These are phyloP conservation scores for Basidiobolus meristosporus DNA, from an alignment of 371 early-diverging fungal genomes.

Conservation along the genomic window DNA sequence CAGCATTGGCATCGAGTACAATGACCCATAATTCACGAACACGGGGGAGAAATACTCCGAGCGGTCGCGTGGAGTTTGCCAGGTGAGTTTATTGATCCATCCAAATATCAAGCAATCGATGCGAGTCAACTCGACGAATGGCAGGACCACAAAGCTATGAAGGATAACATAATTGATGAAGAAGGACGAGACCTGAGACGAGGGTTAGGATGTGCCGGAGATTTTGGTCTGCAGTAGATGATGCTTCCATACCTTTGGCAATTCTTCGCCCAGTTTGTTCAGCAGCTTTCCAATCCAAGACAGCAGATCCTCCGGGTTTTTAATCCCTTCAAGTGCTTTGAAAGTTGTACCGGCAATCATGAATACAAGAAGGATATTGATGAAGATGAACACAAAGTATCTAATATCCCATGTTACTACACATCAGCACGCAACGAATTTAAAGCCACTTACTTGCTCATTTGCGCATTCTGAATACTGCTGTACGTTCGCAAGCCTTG, in stretches of 20 bases:
- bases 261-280: not conserved
- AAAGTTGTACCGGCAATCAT: not conserved
- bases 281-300: not conserved
- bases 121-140: conserved; percentile 22
- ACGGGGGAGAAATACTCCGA: conserved; percentile 38
- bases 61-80: conserved; percentile 19
- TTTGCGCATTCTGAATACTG: not conserved
- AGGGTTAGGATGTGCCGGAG: not conserved
- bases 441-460: not conserved
- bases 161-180: conserved; percentile 40
- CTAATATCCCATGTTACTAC: not conserved
- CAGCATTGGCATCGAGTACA: conserved; percentile 45
- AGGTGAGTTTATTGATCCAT: not conserved
- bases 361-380: not conserved
- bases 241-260: not conserved
- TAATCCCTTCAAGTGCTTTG: not conserved
- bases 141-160: conserved; percentile 36
- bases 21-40: conserved; percentile 42
- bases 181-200: conserved; percentile 28
- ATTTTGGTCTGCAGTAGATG: not conserved
- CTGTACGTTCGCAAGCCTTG: not conserved
- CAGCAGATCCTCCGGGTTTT: too few species aligned
- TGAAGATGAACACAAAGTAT: not conserved
- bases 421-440: not conserved
- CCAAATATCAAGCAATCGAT: not conserved